These are phyloP conservation scores for Whalleya microplaca DNA, from an alignment of 2,329 filamentous ascomycete species.

Conservation along the genomic window DNA sequence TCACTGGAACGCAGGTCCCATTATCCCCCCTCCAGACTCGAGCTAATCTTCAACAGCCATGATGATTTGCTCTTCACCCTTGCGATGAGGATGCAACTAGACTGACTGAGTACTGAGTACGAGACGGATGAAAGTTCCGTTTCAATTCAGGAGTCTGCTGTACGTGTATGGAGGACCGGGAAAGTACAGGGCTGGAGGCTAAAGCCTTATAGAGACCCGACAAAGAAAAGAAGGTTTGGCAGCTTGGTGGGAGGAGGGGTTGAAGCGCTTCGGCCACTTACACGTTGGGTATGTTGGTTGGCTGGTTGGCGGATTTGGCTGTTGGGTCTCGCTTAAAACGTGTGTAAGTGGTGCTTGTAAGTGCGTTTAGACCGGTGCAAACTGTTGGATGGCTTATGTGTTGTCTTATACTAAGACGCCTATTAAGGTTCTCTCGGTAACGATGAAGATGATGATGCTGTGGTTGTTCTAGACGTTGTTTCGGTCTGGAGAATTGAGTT, in stretches of 20 bases:
- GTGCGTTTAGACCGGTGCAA: conserved; percentile 20
- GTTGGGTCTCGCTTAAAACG: conserved; percentile 17
- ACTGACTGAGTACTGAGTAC: neutral
- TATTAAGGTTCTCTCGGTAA: neutral
- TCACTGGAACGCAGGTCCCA: conserved; percentile 18
- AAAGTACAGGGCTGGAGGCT: conserved; percentile 8
- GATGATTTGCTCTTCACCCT: conserved; percentile 8
- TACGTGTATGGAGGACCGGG: neutral
- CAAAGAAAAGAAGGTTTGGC: conserved; percentile 7
- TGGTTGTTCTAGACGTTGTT: neutral
- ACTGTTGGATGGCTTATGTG: conserved; percentile 8
- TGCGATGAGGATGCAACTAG: conserved; percentile 1
- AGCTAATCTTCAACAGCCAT: conserved; percentile 6
- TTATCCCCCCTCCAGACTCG: conserved; percentile 15
- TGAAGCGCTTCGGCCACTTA: conserved; percentile 22
- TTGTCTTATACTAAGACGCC: neutral
- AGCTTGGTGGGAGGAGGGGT: conserved; percentile 16
- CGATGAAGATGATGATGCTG: neutral
- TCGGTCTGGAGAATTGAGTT: too few species aligned
- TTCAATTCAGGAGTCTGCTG: too few species aligned
- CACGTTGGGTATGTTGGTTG: conserved; percentile 21
- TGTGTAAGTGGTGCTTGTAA: too few species aligned
- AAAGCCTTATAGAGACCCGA: conserved; percentile 7
- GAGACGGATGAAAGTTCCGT: too few species aligned
- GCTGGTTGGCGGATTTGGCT: conserved; percentile 5